phyloP scores from a whole-genome alignment of 1,284 basidiomycete genomes.

The Sporisorium iseilematis-ciliati region DNA sequence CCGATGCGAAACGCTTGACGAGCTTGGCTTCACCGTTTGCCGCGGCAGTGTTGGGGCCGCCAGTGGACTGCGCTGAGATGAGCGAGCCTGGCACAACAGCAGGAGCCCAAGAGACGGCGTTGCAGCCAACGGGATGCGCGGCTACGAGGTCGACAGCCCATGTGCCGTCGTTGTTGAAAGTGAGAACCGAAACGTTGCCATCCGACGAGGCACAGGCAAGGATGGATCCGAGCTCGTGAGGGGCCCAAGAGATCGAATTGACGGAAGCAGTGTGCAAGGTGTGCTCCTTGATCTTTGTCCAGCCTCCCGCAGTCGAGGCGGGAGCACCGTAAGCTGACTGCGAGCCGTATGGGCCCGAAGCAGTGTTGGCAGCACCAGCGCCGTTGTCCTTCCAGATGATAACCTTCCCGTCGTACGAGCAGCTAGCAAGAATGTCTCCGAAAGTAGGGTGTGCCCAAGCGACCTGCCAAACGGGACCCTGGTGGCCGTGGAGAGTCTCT shows the following conservation, averaged over 20 bases:
- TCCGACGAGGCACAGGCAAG: constrained; percentile 98
- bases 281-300: constrained; percentile 97
- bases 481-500: constrained; percentile 74
- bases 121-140: constrained; percentile 95
- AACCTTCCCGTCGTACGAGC: constrained; percentile 97
- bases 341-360: constrained; percentile 69
- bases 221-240: constrained; percentile 95
- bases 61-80: constrained; percentile 48
- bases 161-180: constrained; percentile 97
- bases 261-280: constrained; percentile 93
- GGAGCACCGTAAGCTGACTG: constrained; percentile 41
- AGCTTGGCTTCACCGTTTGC: constrained; percentile 35
- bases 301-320: constrained; percentile 70
- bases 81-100: constrained; percentile 85
- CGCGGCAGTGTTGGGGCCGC: constrained; percentile 66
- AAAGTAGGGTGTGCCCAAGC: constrained; percentile 96
- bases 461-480: constrained; percentile 97
- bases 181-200: constrained; percentile 94
- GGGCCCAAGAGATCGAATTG: constrained; percentile 98
- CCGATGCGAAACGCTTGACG: constrained; percentile 80
- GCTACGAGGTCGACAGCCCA: constrained; percentile 96
- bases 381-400: constrained; percentile 93
- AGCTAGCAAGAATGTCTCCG: constrained; percentile 94
- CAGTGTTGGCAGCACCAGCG: constrained; percentile 72
- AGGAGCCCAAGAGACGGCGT: constrained; percentile 97